A percentile compares a stretch with the other conserved stretches of the same genome.
Evolutionary conservation across 257 asterid genomes (phyloP).

Genomic region (Osmanthus fragrans): DNA sequence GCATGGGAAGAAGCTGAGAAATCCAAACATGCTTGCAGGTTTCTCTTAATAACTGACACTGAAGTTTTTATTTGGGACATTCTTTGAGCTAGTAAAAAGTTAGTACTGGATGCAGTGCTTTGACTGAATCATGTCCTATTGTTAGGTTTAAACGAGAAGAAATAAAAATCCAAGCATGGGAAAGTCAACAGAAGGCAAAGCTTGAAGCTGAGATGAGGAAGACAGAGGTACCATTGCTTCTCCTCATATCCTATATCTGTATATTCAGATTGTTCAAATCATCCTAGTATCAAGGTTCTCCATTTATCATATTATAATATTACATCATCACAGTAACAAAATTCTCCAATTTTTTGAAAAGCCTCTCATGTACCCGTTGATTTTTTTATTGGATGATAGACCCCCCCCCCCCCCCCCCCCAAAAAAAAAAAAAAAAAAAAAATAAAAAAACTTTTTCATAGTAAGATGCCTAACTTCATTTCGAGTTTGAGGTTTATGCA

Average conservation of each 20-base stretch:
- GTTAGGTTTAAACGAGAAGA: conserved; percentile 88
- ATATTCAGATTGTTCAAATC: too few species aligned
- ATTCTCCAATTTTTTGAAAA: not conserved
- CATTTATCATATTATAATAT: not conserved
- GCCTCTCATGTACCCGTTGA: not conserved
- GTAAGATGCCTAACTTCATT: not conserved
- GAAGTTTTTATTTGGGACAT: not conserved
- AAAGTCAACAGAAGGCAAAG: conserved; percentile 38
- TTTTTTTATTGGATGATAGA: not conserved
- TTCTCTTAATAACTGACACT: conserved; percentile 2
- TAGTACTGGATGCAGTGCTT: not conserved
- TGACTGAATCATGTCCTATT: not conserved
- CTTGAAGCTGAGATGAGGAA: conserved; percentile 97
- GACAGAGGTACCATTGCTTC: conserved; percentile 57
- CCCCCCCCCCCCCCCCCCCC: too few species aligned
- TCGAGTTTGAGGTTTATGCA: not conserved
- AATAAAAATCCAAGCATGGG: conserved; percentile 28
- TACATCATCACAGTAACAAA: not conserved
- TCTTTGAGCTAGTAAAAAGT: conserved; percentile 5
- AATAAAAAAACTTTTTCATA: not conserved
- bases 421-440: too few species aligned
- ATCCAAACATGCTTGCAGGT: conserved; percentile 87
- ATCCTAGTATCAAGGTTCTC: not conserved
- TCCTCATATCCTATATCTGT: not conserved
- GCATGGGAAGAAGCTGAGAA: conserved; percentile 87